Base-by-base conservation (phyloP, 257 asterid genomes). In the Solanum appendiculatum region DNA sequence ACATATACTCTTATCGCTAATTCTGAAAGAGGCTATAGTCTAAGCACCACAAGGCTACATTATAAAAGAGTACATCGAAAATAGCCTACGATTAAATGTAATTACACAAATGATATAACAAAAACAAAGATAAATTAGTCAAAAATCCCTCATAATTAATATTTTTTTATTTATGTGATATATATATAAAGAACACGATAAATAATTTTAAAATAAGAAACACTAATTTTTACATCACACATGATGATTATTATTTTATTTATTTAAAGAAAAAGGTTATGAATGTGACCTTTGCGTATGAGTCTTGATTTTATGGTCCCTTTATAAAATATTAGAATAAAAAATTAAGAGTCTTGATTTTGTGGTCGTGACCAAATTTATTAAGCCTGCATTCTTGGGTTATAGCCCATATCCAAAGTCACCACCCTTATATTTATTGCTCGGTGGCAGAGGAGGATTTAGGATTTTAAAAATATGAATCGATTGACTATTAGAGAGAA, bases 211-310 rank as follows among this genome's bases (percentile, higher is more conserved):
- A 64, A 25, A 25, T 5, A 12, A 11, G 8, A 12, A 66, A 15
- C 7, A 31, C 77, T 18, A 70, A 33, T 12, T 15, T 54, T 1
- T n/a, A 37, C 74, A 78, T 60, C 68, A 78, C 83, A 78, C 84
- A 89, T 90, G 92, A 80, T 60, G 84, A 87, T 86, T 82, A n/a
- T 51, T 51, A 51, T 51, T 51, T 51, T 5, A 15, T 40, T 9
- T 51, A 51, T 88, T 70, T 84, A 86, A 54, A 60, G 60, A 82
- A 80, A 80, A 63, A 21, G 58, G 14, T 86, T 82, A 23, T 70
- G 56, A 86, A 15, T 86, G 81, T 44, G 85, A 74, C 84, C 75
- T 77, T 89, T 89, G 91, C 89, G 89, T 83, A 58, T 39, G 20
- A 77, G 9, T 77, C 37, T 25, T 77, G 20, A 37, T 68, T 44